Base-by-base conservation (phyloP, 129 eudicot species). In the Centrapalus pauciflorus region DNA sequence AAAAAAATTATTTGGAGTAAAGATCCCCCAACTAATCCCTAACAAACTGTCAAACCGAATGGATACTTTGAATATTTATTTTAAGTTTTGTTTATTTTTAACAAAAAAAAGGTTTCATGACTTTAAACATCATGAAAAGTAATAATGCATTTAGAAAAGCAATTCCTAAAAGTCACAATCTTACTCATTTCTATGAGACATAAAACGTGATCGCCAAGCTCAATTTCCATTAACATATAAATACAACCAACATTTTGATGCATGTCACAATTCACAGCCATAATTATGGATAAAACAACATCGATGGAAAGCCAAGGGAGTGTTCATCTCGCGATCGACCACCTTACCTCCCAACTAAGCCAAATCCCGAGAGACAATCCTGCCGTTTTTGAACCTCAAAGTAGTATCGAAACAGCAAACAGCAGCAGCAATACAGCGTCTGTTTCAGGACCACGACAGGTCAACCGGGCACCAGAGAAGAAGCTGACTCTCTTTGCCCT, bases 401-500 rank as follows among this genome's bases (percentile, higher is more conserved):
- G 30, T 50, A 72, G 77, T 6, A 66, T 77, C 12, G 87, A 85
- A 75, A 85, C 83, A 3, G 72, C 81, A 2, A 67, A 76, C 64
- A 80, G 83, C 69, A 85, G 83, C 73, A 78, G 76, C 61, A 77
- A 64, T 26, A 60, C 77, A 3, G 26, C 35, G 26, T 68, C 86
- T 10, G 76, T 57, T n/a, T 26, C 76, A 4, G 13, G 61, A 24
- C 8, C 49, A 30, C 62, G 77, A 55, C 81, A 75, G 2, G 3
- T 27, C 3, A 58, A 34, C 24, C 61, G 64, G 0, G 96, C 97
- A 14, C 99, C 99, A 0, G 99, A 94, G 54, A 84, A 89, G 68
- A 74, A 75, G 29, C 74, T 94, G 12, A 94, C 99, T 37, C 86
- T 89, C 13, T 89, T 94, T 43, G 99, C 99, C 55, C 88, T 89